Conservation (phyloP, 495 filamentous ascomycete species). For the Annulohypoxylon maeteangense region DNA sequence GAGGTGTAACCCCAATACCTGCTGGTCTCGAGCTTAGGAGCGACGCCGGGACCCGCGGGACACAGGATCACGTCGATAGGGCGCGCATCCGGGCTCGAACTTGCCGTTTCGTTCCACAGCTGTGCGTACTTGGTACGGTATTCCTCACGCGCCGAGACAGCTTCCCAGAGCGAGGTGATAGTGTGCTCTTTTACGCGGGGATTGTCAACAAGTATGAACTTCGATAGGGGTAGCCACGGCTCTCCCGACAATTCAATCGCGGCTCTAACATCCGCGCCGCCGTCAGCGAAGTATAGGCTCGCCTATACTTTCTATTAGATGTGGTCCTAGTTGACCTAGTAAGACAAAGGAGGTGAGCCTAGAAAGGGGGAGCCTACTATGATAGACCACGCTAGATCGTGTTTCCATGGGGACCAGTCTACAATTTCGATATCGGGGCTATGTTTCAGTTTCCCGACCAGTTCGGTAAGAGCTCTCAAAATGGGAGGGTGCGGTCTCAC, state of each 20-base stretch:
- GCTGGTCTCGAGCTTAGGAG: conserved; percentile 67
- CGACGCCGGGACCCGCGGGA: conserved; percentile 68
- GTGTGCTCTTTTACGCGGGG: conserved; percentile 54
- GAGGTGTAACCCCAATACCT: conserved; percentile 77
- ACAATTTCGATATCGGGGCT: conserved; percentile 64
- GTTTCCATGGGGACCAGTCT: conserved; percentile 73
- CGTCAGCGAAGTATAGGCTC: conserved; percentile 65
- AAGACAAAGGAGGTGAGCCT: neutral
- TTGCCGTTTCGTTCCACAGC: conserved; percentile 64
- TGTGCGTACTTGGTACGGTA: conserved; percentile 69
- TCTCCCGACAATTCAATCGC: conserved; percentile 66
- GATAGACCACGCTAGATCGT: conserved; percentile 68
- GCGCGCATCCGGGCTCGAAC: neutral
- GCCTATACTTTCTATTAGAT: conserved; percentile 24
- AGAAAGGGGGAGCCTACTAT: conserved; percentile 50
- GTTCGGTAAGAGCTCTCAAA: conserved; percentile 64
- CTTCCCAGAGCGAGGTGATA: conserved; percentile 50
- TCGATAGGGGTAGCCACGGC: conserved; percentile 62
- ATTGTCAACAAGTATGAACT: conserved; percentile 62
- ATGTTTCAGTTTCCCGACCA: conserved; percentile 64
- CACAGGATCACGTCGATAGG: conserved; percentile 76
- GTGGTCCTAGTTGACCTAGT: neutral
- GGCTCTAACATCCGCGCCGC: conserved; percentile 61
- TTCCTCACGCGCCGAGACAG: conserved; percentile 58
- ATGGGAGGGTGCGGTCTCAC: conserved; percentile 79